Conservation (phyloP, 495 filamentous ascomycete genomes). For the Aspergillus saccharolyticus region DNA sequence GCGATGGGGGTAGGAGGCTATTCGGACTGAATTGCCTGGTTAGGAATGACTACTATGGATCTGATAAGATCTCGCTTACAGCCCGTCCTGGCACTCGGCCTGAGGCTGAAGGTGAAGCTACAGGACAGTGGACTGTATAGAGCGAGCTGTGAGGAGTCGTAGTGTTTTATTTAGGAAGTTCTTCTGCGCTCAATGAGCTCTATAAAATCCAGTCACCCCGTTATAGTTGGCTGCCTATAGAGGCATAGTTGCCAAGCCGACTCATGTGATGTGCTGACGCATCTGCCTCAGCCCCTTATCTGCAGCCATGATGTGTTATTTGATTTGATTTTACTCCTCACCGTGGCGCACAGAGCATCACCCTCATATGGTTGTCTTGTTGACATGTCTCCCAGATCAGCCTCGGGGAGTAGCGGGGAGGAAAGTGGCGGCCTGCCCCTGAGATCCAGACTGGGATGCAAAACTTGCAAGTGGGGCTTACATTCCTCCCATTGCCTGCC, state of each 20-base stretch:
- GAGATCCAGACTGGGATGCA: conserved; percentile 36
- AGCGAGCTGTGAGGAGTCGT: no score
- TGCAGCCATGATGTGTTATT: no score
- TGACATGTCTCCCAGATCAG: neutral
- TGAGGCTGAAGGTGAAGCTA: neutral
- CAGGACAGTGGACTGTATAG: neutral
- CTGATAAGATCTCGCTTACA: conserved; percentile 6
- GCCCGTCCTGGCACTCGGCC: neutral
- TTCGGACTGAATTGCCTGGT: neutral
- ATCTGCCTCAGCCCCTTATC: neutral
- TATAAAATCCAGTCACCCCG: no score
- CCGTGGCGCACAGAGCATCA: no score
- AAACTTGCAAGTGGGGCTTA: conserved; percentile 35
- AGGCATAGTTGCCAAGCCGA: neutral
- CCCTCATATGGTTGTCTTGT: no score
- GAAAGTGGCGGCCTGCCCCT: neutral
- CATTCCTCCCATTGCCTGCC: neutral
- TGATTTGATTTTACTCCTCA: no score
- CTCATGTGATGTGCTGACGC: neutral
- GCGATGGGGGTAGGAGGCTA: neutral
- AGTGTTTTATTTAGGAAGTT: no score
- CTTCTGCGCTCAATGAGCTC: no score
- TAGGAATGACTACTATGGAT: conserved; percentile 7
- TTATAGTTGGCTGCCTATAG: neutral
- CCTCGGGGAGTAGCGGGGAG: neutral